Conservation (phyloP, 2,329 filamentous ascomycete genomes). For the Fusarium anthophilum region DNA sequence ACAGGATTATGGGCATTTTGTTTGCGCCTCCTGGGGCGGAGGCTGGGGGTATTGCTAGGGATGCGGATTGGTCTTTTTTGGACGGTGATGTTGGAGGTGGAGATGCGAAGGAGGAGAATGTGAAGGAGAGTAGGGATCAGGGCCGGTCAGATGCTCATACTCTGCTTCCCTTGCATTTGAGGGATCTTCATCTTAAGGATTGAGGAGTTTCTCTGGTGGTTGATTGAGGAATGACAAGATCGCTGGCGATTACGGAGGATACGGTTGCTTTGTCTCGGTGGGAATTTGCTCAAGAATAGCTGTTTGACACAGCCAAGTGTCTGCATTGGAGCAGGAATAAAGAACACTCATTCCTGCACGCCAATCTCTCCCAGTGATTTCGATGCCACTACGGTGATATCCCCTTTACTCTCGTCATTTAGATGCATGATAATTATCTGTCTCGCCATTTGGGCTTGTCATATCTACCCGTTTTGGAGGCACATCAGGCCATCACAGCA, state of each 20-base stretch:
- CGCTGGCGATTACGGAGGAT: not conserved
- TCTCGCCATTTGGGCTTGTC: not conserved
- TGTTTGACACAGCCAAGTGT: not conserved
- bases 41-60: not conserved
- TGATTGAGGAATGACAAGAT: not conserved
- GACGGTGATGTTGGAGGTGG: not conserved
- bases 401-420: not conserved
- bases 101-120: not conserved
- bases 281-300: not conserved
- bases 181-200: not conserved
- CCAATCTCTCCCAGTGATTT: accelerated
- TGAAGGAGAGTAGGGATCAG: not conserved
- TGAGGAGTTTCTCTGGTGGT: not conserved
- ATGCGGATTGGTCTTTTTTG: constrained; percentile 17
- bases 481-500: not conserved
- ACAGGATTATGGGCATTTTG: constrained; percentile 10
- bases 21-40: not conserved
- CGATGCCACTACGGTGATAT: not conserved
- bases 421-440: not conserved
- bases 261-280: not conserved
- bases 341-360: not conserved
- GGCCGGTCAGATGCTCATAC: not conserved
- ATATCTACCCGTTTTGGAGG: not conserved
- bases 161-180: not conserved
- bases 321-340: not conserved